Evolutionary conservation across 2,329 filamentous ascomycete genomes (phyloP).

Genomic region (Leptographium flavum): DNA sequence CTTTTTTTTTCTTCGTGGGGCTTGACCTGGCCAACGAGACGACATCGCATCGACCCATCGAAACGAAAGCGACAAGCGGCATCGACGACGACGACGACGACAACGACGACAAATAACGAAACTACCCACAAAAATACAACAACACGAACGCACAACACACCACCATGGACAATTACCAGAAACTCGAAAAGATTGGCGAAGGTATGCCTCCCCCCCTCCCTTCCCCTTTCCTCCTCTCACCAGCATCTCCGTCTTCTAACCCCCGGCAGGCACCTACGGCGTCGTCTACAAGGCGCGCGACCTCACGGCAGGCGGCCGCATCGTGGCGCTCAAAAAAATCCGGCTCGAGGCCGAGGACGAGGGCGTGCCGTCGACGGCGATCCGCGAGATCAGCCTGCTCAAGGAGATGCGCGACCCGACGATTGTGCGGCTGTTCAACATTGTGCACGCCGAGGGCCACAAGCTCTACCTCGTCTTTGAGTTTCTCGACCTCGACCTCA

Average conservation of each 20-base stretch:
- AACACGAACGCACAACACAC: no score
- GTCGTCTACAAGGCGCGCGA: constrained; percentile 86
- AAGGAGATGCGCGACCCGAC: constrained; percentile 88
- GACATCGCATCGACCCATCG: no score
- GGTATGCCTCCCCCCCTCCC: constrained; percentile 36
- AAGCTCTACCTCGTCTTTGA: constrained; percentile 86
- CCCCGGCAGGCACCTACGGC: constrained; percentile 60
- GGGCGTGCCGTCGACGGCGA: constrained; percentile 76
- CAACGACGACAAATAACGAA: not conserved
- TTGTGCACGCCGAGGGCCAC: constrained; percentile 81
- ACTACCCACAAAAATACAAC: not conserved
- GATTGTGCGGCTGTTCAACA: constrained; percentile 74
- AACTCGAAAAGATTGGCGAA: constrained; percentile 85
- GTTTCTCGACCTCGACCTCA: constrained; percentile 75
- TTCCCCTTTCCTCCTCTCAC: no score
- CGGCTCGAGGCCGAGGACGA: constrained; percentile 85
- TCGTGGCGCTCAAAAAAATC: constrained; percentile 86
- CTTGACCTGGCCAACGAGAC: no score
- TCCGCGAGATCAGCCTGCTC: constrained; percentile 79
- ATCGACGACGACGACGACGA: not conserved
- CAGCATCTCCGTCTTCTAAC: no score
- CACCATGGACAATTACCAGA: constrained; percentile 79
- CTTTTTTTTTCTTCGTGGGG: no score
- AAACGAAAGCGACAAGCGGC: not conserved
- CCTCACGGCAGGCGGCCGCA: constrained; percentile 60